These are phyloP conservation scores for Protomyces pachydermus DNA, from an alignment of 1,139 yeast species.

Conservation along the genomic window DNA sequence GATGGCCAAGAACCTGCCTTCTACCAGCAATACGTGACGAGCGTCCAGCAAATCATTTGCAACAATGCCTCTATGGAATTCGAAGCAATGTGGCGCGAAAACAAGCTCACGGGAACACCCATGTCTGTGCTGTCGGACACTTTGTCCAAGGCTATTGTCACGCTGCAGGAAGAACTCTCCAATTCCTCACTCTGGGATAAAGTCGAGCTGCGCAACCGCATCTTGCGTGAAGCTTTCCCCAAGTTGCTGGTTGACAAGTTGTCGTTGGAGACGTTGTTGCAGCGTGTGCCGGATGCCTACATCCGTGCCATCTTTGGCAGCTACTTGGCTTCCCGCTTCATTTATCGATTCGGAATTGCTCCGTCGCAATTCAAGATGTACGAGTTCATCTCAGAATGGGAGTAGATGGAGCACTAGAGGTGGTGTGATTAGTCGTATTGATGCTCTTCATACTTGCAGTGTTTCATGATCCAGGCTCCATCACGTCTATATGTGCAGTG, in stretches of 20 bases:
- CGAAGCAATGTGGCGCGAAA: conserved; percentile 77
- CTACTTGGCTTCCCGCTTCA: conserved; percentile 80
- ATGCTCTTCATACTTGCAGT: not conserved
- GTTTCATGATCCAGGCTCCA: not conserved
- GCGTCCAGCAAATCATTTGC: conserved; percentile 72
- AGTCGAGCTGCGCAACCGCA: conserved; percentile 65
- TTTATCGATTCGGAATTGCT: conserved; percentile 64
- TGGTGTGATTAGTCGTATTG: not conserved
- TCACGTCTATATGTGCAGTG: not conserved
- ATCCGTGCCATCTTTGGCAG: conserved; percentile 88
- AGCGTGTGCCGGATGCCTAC: conserved; percentile 82
- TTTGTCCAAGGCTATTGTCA: conserved; percentile 79
- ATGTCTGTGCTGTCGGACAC: conserved; percentile 79
- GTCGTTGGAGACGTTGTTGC: conserved; percentile 68
- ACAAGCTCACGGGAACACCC: conserved; percentile 60
- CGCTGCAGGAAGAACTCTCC: conserved; percentile 82
- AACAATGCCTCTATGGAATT: conserved; percentile 80
- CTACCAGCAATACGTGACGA: conserved; percentile 73
- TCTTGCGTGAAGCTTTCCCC: conserved; percentile 74
- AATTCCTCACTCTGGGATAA: conserved; percentile 86
- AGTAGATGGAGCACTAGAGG: not conserved
- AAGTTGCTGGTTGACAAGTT: conserved; percentile 61
- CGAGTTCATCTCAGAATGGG: conserved; percentile 20
- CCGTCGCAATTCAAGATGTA: conserved; percentile 49
- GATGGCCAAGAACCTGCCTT: conserved; percentile 54